Percentiles rank a stretch among this genome's conserved stretches.
phyloP scores from a whole-genome alignment of 345 rosid species.

The Eucalyptus marginata region DNA sequence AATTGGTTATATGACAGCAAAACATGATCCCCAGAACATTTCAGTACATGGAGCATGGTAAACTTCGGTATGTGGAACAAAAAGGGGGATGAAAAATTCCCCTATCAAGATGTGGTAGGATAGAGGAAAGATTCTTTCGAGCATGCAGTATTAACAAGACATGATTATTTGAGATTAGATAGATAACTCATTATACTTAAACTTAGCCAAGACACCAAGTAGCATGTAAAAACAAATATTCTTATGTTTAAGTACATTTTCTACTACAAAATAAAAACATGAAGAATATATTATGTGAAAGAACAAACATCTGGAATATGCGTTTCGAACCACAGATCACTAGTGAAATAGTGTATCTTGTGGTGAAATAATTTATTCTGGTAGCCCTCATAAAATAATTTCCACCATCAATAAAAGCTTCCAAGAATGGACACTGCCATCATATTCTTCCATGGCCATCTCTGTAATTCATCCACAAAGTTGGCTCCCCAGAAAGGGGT shows the following conservation, averaged over 20 bases:
- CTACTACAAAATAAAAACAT: not conserved
- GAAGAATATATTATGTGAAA: not conserved
- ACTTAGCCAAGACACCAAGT: not conserved
- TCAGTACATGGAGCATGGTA: not conserved
- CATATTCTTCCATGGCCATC: not conserved
- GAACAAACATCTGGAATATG: not conserved
- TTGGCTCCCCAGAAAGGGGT: not conserved
- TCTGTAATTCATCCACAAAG: not conserved
- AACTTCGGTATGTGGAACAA: not conserved
- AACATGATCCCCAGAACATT: not conserved
- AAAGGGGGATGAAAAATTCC: not conserved
- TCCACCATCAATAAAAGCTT: not conserved
- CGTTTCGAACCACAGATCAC: not conserved
- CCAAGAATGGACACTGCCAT: not conserved
- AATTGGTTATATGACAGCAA: not conserved
- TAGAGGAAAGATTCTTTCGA: not conserved
- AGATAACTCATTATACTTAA: not conserved
- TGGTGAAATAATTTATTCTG: not conserved
- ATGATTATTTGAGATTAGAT: not conserved
- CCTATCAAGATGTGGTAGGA: not conserved
- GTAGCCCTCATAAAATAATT: not conserved
- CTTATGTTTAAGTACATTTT: not conserved
- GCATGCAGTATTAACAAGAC: not conserved
- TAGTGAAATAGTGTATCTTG: not conserved
- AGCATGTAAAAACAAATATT: not conserved